A percentile compares a stretch with the other conserved stretches of the same genome.
Evolutionary conservation across 2,329 filamentous ascomycete species (phyloP).

Genomic region (Herpotrichia juniperi): DNA sequence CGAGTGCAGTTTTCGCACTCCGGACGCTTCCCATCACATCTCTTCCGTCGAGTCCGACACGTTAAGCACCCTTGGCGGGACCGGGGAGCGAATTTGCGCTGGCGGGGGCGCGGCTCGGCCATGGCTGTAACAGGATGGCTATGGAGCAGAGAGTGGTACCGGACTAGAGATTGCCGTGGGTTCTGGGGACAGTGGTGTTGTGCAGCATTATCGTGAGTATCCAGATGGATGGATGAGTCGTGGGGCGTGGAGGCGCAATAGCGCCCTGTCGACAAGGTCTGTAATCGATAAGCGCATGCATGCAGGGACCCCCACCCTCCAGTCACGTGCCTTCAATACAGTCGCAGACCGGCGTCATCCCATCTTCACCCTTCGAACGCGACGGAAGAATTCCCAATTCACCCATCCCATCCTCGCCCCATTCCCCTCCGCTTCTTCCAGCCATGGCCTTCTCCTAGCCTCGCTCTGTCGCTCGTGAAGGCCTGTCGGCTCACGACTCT

Average conservation of each 20-base stretch:
- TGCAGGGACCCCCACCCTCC: neutral
- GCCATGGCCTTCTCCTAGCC: neutral
- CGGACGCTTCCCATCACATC: conserved; percentile 42
- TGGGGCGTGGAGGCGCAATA: neutral
- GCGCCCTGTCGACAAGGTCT: too few relatives aligned
- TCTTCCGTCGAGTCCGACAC: conserved; percentile 41
- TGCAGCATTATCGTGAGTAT: neutral
- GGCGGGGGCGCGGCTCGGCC: conserved; percentile 39
- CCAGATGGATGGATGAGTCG: neutral
- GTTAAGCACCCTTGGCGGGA: conserved; percentile 44
- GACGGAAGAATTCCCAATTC: neutral
- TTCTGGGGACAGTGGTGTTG: neutral
- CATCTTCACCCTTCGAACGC: neutral
- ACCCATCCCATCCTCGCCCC: too few relatives aligned
- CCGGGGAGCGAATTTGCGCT: conserved; percentile 45
- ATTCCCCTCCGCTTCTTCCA: too few relatives aligned
- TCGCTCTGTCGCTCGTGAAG: neutral
- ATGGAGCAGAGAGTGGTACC: neutral
- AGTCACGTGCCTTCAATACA: too few relatives aligned
- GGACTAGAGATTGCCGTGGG: neutral
- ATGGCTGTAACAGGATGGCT: conserved; percentile 16
- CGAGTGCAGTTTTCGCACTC: conserved; percentile 42
- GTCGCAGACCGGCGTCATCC: neutral
- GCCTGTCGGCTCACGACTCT: neutral
- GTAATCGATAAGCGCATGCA: neutral